Percentiles rank a stretch among this genome's conserved stretches.
phyloP scores from a whole-genome alignment of 169 alveolate species.

The Ichthyophthirius multifiliis region DNA sequence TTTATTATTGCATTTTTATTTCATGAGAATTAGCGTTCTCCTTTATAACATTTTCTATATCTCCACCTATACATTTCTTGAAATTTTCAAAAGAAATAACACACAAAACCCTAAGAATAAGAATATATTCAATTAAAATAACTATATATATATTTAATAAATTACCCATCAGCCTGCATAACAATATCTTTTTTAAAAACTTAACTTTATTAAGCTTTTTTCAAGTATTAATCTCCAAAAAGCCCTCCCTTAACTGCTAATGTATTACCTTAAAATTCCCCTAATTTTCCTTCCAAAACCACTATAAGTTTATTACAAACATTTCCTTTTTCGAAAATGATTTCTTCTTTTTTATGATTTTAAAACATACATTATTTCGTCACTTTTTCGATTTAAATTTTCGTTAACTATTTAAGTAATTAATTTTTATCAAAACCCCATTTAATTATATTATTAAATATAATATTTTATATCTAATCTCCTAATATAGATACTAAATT shows the following conservation, averaged over 20 bases:
- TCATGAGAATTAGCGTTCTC: conserved; percentile 33
- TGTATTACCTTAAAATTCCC: background rate
- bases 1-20: conserved; percentile 39
- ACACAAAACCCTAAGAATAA: conserved; percentile 36
- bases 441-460: background rate
- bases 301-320: background rate
- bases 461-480: conserved; percentile 12
- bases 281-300: conserved; percentile 28
- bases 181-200: conserved; percentile 29
- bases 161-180: conserved; percentile 30
- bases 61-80: conserved; percentile 49
- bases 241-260: conserved; percentile 20
- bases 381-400: conserved; percentile 17
- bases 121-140: too few species aligned
- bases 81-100: conserved; percentile 42
- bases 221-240: conserved; percentile 21
- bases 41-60: conserved; percentile 34
- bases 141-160: conserved; percentile 1
- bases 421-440: background rate
- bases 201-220: conserved; percentile 19
- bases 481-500: conserved; percentile 25
- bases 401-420: conserved; percentile 1
- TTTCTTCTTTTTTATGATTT: conserved; percentile 15
- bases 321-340: conserved; percentile 7
- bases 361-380: background rate